Evolutionary conservation across 148 eudicot species (phyloP), one percentile per base, ranked within the genome.

Genomic region (Rheum nobile): DNA sequence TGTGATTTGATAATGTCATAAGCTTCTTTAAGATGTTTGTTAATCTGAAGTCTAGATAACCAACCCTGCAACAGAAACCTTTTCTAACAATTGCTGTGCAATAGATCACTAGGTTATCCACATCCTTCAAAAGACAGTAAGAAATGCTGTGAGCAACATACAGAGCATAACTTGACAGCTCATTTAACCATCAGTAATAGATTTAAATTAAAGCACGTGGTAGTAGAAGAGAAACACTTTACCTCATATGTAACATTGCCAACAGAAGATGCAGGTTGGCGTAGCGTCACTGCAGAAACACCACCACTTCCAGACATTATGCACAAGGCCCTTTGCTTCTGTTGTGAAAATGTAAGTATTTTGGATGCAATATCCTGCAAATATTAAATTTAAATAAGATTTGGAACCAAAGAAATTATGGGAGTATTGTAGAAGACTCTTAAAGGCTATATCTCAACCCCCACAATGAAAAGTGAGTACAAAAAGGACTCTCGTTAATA

Each of bases 241-340:
- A 92, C 97, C 96, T 90, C 96, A 80, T 83, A 92, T 19, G 93
- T 83, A 38, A 87, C 83, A 41, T 90, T 82, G 57, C 84, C 82
- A 59, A 76, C 81, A 71, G 85, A 52, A 37, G 88, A 78, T 75
- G 83, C 78, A 76, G 91, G 86, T 59, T 88, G 93, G 43, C 91
- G 88, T 67, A 92, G 74, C 61, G 96, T 87, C 55, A 90, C 91
- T 47, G 87, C 80, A 50, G 97, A 92, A 78, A 92, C 93, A 38
- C 93, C 82, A 71, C 97, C 97, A 82, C 79, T 88, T 28, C 86
- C 97, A 31, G 97, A 88, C 85, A 92, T 71, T 71, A 92, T 82
- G 77, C 97, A 92, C 44, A 92, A 72, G 78, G 96, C 97, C 77
- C 97, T 82, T 19, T 92, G 91, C 86, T 91, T 84, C 77, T 92